phyloP scores from a whole-genome alignment of 495 filamentous ascomycete genomes.

The Xeromyces bisporus region DNA sequence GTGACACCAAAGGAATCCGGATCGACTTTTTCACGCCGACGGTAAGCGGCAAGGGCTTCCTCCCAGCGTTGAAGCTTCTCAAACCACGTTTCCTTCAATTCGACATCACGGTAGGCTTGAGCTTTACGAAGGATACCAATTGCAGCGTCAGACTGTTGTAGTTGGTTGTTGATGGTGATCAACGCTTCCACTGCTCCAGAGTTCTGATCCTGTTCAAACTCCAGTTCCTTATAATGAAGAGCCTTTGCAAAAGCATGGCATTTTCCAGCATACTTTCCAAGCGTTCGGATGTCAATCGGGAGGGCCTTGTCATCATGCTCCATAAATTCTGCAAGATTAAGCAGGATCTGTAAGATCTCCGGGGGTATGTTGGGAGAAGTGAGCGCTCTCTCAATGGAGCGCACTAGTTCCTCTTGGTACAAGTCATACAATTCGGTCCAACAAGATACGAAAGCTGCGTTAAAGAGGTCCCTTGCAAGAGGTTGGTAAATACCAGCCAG shows the following conservation, averaged over 20 bases:
- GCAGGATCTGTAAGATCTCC: slow-evolving; percentile 80
- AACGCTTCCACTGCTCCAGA: slow-evolving; percentile 89
- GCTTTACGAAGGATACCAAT: slow-evolving; percentile 93
- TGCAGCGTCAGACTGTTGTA: slow-evolving; percentile 93
- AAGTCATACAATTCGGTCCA: slow-evolving; percentile 96
- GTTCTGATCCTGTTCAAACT: slow-evolving; percentile 94
- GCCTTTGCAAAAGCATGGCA: slow-evolving; percentile 98
- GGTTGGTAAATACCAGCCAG: slow-evolving; percentile 82
- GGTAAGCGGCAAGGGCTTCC: slow-evolving; percentile 84
- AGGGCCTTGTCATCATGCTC: slow-evolving; percentile 97
- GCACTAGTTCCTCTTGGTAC: slow-evolving; percentile 86
- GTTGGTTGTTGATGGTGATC: slow-evolving; percentile 96
- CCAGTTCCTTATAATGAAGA: slow-evolving; percentile 94
- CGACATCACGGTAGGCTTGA: slow-evolving; percentile 84
- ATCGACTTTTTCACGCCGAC: slow-evolving; percentile 57
- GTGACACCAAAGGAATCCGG: slow-evolving; percentile 72
- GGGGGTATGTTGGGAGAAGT: slow-evolving; percentile 85
- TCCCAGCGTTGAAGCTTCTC: slow-evolving; percentile 98
- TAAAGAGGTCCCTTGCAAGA: slow-evolving; percentile 85
- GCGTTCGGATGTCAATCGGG: slow-evolving; percentile 84
- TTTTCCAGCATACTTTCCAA: slow-evolving; percentile 83
- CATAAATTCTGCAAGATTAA: slow-evolving; percentile 98
- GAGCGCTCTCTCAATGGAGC: slow-evolving; percentile 87
- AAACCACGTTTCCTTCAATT: slow-evolving; percentile 94
- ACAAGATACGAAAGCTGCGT: slow-evolving; percentile 95